These are phyloP conservation scores for Naganishia kalamii DNA, from an alignment of 768 basidiomycete genomes.

Conservation along the genomic window DNA sequence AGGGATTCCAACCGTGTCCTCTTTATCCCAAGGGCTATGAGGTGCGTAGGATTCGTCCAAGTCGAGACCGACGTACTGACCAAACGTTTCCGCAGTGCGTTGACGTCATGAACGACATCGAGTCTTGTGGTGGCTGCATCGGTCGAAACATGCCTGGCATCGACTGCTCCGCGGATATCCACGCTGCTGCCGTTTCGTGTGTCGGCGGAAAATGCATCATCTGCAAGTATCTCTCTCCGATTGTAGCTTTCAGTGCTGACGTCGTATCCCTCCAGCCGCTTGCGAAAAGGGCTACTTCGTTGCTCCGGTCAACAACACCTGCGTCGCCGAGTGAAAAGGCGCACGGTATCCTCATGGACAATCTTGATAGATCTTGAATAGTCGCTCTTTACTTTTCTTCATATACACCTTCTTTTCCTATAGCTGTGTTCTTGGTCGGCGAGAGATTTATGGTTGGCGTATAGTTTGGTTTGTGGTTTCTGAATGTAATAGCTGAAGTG, in stretches of 20 bases:
- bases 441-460: too few relatives aligned
- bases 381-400: too few relatives aligned
- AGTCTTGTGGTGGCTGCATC: constrained; percentile 17
- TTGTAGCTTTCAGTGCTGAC: too few relatives aligned
- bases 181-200: neutral
- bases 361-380: too few relatives aligned
- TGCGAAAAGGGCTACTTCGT: neutral
- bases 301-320: constrained; percentile 4
- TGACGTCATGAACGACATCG: constrained; percentile 15
- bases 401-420: too few relatives aligned
- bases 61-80: neutral
- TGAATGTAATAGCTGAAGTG: too few relatives aligned
- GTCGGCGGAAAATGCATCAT: neutral
- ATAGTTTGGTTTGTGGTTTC: too few relatives aligned
- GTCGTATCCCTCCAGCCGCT: neutral
- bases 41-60: neutral
- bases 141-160: constrained; percentile 6
- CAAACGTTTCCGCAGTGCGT: neutral
- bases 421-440: too few relatives aligned
- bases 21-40: constrained; percentile 17
- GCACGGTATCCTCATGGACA: too few relatives aligned
- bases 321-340: too few relatives aligned
- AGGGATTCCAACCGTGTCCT: constrained; percentile 8
- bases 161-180: constrained; percentile 11
- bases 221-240: neutral